phyloP scores from a whole-genome alignment of 768 basidiomycete species.

The Suillus luteus region DNA sequence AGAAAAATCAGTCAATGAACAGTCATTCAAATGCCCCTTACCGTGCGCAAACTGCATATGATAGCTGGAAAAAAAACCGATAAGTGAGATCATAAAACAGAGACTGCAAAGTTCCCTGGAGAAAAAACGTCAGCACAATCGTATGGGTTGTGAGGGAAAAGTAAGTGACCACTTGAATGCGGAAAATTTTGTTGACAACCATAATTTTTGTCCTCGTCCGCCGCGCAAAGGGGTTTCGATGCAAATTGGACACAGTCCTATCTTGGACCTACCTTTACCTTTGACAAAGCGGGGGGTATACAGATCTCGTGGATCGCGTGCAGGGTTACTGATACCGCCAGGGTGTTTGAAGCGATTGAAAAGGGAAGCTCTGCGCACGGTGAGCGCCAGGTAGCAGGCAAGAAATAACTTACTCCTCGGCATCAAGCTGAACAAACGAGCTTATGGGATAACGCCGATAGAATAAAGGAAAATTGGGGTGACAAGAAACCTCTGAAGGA shows the following conservation, averaged over 20 bases:
- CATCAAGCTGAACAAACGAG: conserved; percentile 48
- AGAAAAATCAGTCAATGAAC: conserved; percentile 5
- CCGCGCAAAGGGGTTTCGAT: conserved; percentile 59
- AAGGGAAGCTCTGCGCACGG: conserved; percentile 20
- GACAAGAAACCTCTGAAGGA: conserved; percentile 48
- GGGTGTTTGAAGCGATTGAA: conserved; percentile 25
- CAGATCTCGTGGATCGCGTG: conserved; percentile 62
- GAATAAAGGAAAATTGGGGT: conserved; percentile 56
- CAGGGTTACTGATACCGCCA: conserved; percentile 57
- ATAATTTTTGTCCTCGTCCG: conserved; percentile 62
- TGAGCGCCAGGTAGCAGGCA: conserved; percentile 4
- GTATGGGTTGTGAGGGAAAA: conserved; percentile 7
- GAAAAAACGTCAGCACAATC: not conserved
- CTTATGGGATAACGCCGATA: conserved; percentile 74
- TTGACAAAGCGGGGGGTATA: conserved; percentile 80
- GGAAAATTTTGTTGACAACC: conserved; percentile 80
- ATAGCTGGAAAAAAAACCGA: conserved; percentile 48
- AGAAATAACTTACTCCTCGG: conserved; percentile 39
- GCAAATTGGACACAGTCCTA: conserved; percentile 80
- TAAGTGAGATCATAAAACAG: conserved; percentile 11
- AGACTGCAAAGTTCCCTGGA: not conserved
- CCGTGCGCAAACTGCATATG: conserved; percentile 84
- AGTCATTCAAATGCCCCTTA: conserved; percentile 30
- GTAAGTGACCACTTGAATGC: conserved; percentile 70
- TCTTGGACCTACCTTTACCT: conserved; percentile 66